These are phyloP conservation scores for Populus pruinosa DNA, from an alignment of 345 rosid species.

Conservation along the genomic window DNA sequence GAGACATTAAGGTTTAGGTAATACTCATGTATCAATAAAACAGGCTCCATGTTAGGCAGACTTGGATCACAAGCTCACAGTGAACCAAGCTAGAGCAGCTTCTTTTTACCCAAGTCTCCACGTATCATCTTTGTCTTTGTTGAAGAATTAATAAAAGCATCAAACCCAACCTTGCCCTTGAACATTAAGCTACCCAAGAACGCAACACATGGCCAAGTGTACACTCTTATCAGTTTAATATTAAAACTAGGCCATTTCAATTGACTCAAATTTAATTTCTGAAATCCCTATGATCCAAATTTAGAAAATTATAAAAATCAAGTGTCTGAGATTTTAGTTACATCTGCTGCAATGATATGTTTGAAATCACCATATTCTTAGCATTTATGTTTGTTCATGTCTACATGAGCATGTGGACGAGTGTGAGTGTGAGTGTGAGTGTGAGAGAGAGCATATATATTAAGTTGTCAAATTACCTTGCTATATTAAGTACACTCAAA, in stretches of 20 bases:
- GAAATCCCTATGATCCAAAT: not conserved
- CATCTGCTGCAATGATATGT: not conserved
- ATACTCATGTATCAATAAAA: not conserved
- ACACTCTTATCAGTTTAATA: not conserved
- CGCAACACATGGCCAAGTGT: not conserved
- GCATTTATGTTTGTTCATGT: not conserved
- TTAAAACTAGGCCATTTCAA: not conserved
- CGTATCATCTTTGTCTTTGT: not conserved
- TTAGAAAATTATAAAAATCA: not conserved
- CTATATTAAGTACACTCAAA: slow-evolving; percentile 80
- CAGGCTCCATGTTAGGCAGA: not conserved
- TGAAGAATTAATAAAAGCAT: not conserved
- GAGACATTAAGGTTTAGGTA: not conserved
- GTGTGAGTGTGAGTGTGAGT: too few relatives aligned
- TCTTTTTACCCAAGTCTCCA: not conserved
- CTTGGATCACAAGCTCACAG: not conserved
- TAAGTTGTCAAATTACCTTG: slow-evolving; percentile 53
- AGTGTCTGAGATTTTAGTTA: not conserved
- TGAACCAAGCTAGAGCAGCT: not conserved
- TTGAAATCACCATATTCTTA: not conserved
- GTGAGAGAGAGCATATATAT: not conserved
- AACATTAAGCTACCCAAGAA: not conserved
- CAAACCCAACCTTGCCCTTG: not conserved
- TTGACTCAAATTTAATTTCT: not conserved
- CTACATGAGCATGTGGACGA: not conserved